Evolutionary conservation across 306 rosid genomes (phyloP), one percentile per base, ranked within the genome.

Genomic region (Begonia fuchsioides): DNA sequence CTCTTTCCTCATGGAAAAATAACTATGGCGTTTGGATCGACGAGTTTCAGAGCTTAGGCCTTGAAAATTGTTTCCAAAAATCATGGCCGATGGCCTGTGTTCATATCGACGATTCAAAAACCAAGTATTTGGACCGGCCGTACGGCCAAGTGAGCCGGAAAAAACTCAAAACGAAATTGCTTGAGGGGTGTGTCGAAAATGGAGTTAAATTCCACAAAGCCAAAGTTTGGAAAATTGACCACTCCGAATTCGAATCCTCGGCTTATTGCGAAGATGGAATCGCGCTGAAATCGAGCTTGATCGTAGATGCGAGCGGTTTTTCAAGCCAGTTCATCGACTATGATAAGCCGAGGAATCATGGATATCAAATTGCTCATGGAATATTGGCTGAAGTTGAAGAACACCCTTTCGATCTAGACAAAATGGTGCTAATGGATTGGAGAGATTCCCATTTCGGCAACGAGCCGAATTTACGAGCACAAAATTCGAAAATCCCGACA

Each of bases 21-120:
- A 87, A 87, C 57, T 83, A 87, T 12, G 96, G 94, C 44, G 87
- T 76, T 10, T 87, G 94, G 96, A 66, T 67, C 1, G 94, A 87
- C 51, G 94, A 87, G 73, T 76, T 83, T 66, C 76, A 72, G 62
- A 54, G 50, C 15, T 55, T 83, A 59, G 79, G 69, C 7, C 83
- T 83, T 19, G 69, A 76, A 12, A 64, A 65, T 55, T 87, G 96
- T 50, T 70, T 83, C 2, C 88, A 87, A 58, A 78, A 72, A 66
- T 75, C 76, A 12, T 87, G 94, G 96, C 74, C 81, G 5, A 80
- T 72, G 86, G 58, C 86, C 44, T 58, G 63, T 2, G 70, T 87
- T 50, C 64, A 59, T 56, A 15, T 87, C 9, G 32, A 72, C 62
- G 81, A 87, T 10, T n/a, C 15, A 9, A 72, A 64, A 45, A 62